Evolutionary conservation across 106 monocot species (phyloP).

Genomic region (Platanthera guangdongensis): DNA sequence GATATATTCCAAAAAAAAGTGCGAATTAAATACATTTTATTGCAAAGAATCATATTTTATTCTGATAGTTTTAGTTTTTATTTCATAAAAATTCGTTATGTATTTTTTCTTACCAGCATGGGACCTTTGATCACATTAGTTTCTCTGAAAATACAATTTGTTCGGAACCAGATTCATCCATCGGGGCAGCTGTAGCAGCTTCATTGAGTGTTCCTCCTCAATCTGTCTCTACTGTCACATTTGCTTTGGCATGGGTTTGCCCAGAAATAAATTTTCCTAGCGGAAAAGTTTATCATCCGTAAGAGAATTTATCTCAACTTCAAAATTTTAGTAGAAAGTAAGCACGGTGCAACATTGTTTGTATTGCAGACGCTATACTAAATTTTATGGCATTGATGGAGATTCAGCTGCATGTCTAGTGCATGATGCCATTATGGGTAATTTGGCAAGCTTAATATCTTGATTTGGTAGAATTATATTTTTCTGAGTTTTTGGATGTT

Average conservation of each 20-base stretch:
- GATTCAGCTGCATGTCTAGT: conserved; percentile 73
- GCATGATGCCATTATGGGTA: conserved; percentile 87
- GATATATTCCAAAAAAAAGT: background rate
- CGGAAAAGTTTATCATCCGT: conserved; percentile 84
- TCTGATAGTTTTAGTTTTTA: background rate
- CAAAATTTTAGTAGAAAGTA: background rate
- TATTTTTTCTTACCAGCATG: conserved; percentile 44
- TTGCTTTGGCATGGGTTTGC: conserved; percentile 84
- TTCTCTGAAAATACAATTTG: conserved; percentile 19
- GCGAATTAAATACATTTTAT: background rate
- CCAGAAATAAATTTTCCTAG: conserved; percentile 73
- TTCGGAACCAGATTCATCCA: conserved; percentile 71
- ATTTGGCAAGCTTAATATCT: background rate
- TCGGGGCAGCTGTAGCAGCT: conserved; percentile 91
- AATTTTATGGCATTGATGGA: conserved; percentile 72
- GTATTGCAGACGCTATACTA: conserved; percentile 70
- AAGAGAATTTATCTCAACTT: background rate
- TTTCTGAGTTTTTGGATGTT: background rate
- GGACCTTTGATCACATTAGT: conserved; percentile 66
- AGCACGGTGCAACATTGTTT: background rate
- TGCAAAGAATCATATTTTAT: background rate
- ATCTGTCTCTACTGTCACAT: conserved; percentile 51
- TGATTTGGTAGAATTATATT: background rate
- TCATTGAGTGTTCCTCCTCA: conserved; percentile 56
- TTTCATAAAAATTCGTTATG: conserved; percentile 11